Evolutionary conservation across 148 eudicot species (phyloP), one percentile per base, ranked within the genome.

Genomic region (Rhododendron griersonianum): DNA sequence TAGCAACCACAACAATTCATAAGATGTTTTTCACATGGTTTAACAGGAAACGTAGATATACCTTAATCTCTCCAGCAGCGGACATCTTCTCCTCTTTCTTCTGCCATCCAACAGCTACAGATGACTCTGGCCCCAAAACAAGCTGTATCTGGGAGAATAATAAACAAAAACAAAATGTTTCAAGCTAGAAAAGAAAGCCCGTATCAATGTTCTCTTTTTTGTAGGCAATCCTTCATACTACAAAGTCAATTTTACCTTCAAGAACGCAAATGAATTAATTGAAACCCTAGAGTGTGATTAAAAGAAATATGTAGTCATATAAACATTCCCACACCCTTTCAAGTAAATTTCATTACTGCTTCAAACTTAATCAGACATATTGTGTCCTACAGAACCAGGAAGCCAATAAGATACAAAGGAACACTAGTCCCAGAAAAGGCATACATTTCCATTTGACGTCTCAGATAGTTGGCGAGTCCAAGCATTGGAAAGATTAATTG

Each of bases 401-500:
- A 50, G 33, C 69, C 10, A 19, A 82, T 53, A 86, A 81, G 50
- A 75, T 25, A 80, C 83, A 81, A 82, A 37, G 61, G 39, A 50
- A 35, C 35, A 21, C 15, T 78, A 5, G 37, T 33, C 18, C 28
- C 28, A 37, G 69, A 61, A 63, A 61, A 45, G 48, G 79, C 91
- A 65, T 92, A 97, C 99, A 92, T 91, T 94, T 87, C 93, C 99
- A 91, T 89, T 86, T 47, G 95, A 83, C 59, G 95, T 90, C 82
- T 92, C 93, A 55, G 98, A 94, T 59, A 97, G 91, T 86, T 94
- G 93, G 77, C 99, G 99, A 87, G 93, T 94, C 99, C 99, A 97
- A 71, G 86, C 47, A 89, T 97, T 97, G 84, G 99, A 92, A 75
- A 97, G 96, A 90, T 95, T 95, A 82, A 97, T 85, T 11, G 98